Evolutionary conservation across 176 grass and related monocot species (phyloP).

Genomic region (Hyparrhenia diplandra): DNA sequence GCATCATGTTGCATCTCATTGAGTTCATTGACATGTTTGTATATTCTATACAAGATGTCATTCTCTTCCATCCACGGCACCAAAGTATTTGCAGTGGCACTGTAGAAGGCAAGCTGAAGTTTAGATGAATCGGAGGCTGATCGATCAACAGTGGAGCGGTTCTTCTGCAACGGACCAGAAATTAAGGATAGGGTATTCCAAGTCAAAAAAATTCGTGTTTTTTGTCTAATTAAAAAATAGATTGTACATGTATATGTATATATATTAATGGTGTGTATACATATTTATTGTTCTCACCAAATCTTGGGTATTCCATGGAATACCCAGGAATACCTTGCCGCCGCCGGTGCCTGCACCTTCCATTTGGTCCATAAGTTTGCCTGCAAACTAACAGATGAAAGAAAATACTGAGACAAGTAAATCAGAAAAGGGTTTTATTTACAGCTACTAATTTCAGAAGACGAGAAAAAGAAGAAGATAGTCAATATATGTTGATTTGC

Average conservation of each 20-base stretch:
- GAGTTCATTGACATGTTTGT: not conserved
- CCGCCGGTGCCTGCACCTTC: not conserved
- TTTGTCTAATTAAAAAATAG: no score
- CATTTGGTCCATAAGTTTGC: not conserved
- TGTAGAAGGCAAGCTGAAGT: not conserved
- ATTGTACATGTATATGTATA: no score
- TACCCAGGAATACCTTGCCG: no score
- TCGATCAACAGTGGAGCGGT: not conserved
- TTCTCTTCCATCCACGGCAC: not conserved
- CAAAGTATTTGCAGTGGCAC: not conserved
- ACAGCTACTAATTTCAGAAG: not conserved
- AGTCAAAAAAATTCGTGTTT: no score
- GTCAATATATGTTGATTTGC: no score
- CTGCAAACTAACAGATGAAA: not conserved
- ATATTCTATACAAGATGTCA: not conserved
- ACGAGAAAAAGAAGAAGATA: no score
- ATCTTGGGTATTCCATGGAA: no score
- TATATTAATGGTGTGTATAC: no score
- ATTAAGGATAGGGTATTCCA: no score
- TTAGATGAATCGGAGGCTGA: not conserved
- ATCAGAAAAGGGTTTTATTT: not conserved
- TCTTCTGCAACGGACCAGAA: not conserved
- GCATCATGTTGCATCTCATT: not conserved
- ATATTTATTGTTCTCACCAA: no score
- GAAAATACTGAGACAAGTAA: not conserved